Percentiles rank a stretch among this genome's conserved stretches.
These are phyloP conservation scores for Dichotomocladium elegans DNA, from an alignment of 371 early-diverging fungal genomes.

Conservation along the genomic window DNA sequence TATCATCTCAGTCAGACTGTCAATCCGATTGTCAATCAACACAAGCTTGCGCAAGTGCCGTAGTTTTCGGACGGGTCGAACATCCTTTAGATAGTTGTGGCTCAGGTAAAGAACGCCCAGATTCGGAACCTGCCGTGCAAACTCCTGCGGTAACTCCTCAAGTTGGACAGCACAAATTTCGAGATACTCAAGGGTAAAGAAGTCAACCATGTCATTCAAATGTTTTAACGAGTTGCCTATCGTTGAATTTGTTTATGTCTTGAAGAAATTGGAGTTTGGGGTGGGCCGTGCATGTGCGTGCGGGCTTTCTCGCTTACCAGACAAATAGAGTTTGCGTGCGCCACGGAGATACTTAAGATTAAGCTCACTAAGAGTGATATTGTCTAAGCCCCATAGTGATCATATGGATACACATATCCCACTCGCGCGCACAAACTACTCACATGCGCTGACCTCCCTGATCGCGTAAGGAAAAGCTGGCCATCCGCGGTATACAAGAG, in stretches of 20 bases:
- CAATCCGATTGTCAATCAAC: slow-evolving; percentile 49
- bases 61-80: slow-evolving; percentile 41
- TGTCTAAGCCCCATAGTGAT: no score
- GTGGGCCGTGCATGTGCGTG: no score
- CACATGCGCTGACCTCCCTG: slow-evolving; percentile 47
- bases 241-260: no score
- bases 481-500: slow-evolving; percentile 29
- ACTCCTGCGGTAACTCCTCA: slow-evolving; percentile 40
- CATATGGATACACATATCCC: neutral
- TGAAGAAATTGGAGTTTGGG: no score
- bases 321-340: slow-evolving; percentile 49
- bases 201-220: slow-evolving; percentile 33
- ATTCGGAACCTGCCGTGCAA: slow-evolving; percentile 48
- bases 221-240: slow-evolving; percentile 35
- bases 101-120: slow-evolving; percentile 45
- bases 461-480: slow-evolving; percentile 51
- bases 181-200: slow-evolving; percentile 48
- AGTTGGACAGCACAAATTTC: slow-evolving; percentile 49
- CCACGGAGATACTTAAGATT: slow-evolving; percentile 45
- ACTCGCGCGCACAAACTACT: neutral
- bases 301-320: slow-evolving; percentile 22
- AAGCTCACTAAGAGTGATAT: slow-evolving; percentile 44
- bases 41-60: slow-evolving; percentile 43
- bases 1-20: slow-evolving; percentile 30
- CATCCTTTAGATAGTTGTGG: slow-evolving; percentile 43